Evolutionary conservation across 2,329 filamentous ascomycete species (phyloP), one percentile per base, ranked within the genome.

Genomic region (Canariomyces notabilis): DNA sequence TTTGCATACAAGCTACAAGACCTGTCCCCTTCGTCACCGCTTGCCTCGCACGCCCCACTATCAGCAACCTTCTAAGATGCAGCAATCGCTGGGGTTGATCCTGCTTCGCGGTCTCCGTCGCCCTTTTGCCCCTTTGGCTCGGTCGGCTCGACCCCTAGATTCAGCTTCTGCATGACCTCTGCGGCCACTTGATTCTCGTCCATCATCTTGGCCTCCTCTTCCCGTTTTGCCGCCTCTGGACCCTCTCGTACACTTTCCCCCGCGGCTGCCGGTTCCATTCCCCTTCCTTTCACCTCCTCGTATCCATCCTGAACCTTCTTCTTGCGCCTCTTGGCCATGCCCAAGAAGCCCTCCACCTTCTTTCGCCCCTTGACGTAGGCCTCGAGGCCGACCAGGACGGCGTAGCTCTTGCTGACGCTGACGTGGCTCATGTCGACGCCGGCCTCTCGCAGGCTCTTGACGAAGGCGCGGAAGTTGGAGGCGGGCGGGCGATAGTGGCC

Each of bases 401-500:
- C 83, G 60, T 95, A 95, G 2, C 84, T 85, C 57, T 89, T 83
- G 34, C 83, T 88, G 37, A 95, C 86, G 15, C 82, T 85, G 9
- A 94, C 82, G 20, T 79, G 82, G 12, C 76, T 80, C 78, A 90
- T 86, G 63, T 96, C 89, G 0, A 85, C 89, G 1, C 85, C 85
- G 23, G 77, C 77, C 1, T 83, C 80, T 55, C 82, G 80, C 4
- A 96, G 72, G 7, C 75, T 82, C 51, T 82, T 79, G 2, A 95
- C 77, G 59, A 95, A 95, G 1, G 84, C 82, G 22, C 85, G 80
- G 61, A 95, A 95, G 61, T 91, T 95, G 50, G 80, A 77, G 4
- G 87, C 80, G 0, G 89, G 87, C 0, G 89, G 89, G 1, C 89
- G 80, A 63, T 95, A 95, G 66, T 95, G 89, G 0, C 89, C 89